Percentiles rank a stretch among this genome's conserved stretches.
These are phyloP conservation scores for Candida tammaniensis DNA, from an alignment of 805 yeast species.

Conservation along the genomic window DNA sequence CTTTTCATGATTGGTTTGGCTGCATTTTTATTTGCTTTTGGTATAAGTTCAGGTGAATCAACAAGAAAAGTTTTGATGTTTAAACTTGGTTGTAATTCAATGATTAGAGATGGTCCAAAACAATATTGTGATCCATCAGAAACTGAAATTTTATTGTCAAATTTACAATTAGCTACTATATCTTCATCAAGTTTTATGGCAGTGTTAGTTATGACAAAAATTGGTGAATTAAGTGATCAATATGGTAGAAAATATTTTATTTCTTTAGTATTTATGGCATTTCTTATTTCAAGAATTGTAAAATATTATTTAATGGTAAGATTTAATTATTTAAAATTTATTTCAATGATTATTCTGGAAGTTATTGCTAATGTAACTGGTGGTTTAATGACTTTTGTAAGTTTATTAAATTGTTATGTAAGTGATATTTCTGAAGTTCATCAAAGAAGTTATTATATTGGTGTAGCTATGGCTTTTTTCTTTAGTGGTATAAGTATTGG, in stretches of 20 bases:
- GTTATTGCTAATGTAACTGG: constrained; percentile 58
- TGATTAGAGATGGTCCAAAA: constrained; percentile 12
- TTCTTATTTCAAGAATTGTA: constrained; percentile 20
- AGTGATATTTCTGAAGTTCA: constrained; percentile 69
- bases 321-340: constrained; percentile 28
- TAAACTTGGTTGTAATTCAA: constrained; percentile 27
- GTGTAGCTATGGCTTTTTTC: constrained; percentile 56
- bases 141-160: constrained; percentile 43
- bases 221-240: constrained; percentile 36
- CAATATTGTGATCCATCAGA: constrained; percentile 27
- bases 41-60: constrained; percentile 37
- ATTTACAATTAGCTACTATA: constrained; percentile 44
- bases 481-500: constrained; percentile 64
- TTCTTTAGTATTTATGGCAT: constrained; percentile 15
- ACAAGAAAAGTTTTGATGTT: constrained; percentile 36
- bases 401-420: constrained; percentile 65
- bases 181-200: constrained; percentile 44
- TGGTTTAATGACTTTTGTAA: constrained; percentile 52
- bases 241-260: constrained; percentile 33
- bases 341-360: constrained; percentile 41
- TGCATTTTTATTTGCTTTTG: constrained; percentile 41
- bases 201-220: constrained; percentile 55
- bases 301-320: constrained; percentile 24
- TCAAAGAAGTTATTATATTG: constrained; percentile 56
- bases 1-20: constrained; percentile 45